A percentile compares a stretch with the other conserved stretches of the same genome.
Evolutionary conservation across 345 rosid species (phyloP).

Genomic region (Atalantia buxifolia): DNA sequence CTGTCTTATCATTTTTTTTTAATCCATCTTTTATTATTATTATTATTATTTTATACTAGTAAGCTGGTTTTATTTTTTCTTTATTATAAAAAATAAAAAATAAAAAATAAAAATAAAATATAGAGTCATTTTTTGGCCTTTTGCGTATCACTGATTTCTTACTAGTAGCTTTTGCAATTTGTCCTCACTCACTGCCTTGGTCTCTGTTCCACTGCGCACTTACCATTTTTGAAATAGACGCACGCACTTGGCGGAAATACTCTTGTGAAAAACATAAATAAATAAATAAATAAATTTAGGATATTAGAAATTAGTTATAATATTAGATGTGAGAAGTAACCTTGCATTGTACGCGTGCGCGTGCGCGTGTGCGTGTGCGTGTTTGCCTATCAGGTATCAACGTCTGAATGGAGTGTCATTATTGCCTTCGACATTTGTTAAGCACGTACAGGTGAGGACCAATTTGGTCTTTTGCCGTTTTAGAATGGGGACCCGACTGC

Average conservation of each 20-base stretch:
- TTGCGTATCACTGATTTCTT: not conserved
- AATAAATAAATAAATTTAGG: not conserved
- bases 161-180: not conserved
- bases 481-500: not conserved
- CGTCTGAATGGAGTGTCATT: too few species aligned
- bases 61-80: too few species aligned
- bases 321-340: too few species aligned
- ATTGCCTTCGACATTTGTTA: too few species aligned
- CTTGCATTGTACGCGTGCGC: rapidly evolving
- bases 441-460: not conserved
- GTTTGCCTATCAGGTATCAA: too few species aligned
- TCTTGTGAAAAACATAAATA: not conserved
- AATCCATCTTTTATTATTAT: too few species aligned
- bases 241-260: conserved; percentile 4
- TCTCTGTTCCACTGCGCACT: not conserved
- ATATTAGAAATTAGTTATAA: not conserved
- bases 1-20: not conserved
- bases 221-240: conserved; percentile 9
- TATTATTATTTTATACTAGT: too few species aligned
- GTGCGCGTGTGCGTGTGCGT: too few species aligned
- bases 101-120: not conserved
- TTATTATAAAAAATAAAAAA: too few species aligned
- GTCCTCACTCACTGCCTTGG: conserved; percentile 2
- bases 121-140: conserved; percentile 1
- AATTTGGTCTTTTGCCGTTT: too few species aligned